phyloP scores from a whole-genome alignment of 2,329 filamentous ascomycete species.

The Claviceps citrina region DNA sequence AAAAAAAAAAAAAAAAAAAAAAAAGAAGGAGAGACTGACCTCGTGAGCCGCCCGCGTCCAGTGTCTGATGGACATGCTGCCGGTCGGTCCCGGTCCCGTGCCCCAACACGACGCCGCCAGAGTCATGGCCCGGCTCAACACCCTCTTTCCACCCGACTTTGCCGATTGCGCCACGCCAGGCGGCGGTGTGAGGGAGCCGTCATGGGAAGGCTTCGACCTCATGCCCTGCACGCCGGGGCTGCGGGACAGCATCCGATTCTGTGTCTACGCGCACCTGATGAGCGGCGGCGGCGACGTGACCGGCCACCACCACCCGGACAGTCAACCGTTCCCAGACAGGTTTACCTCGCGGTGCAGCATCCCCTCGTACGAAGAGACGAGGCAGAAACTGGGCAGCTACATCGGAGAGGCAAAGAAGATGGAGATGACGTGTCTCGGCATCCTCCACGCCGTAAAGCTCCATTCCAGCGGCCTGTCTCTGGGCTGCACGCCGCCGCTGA shows the following conservation, averaged over 20 bases:
- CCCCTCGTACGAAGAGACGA: conserved; percentile 15
- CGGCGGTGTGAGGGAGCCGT: conserved; percentile 7
- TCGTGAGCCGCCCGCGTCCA: too few species aligned
- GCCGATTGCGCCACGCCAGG: conserved; percentile 9
- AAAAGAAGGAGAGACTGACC: background rate
- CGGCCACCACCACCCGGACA: conserved; percentile 8
- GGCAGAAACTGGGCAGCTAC: conserved; percentile 17
- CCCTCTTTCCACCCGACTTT: conserved; percentile 18
- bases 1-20: background rate
- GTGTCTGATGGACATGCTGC: conserved; percentile 3
- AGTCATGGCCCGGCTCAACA: conserved; percentile 22
- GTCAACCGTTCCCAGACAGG: conserved; percentile 15
- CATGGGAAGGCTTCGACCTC: conserved; percentile 12
- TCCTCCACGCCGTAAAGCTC: conserved; percentile 11
- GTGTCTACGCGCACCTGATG: conserved; percentile 20
- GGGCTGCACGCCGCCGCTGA: background rate
- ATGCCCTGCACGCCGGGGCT: conserved; percentile 17
- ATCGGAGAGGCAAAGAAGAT: conserved; percentile 20
- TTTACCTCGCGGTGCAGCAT: conserved; percentile 20
- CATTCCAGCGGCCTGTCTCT: background rate
- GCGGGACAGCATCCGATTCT: conserved; percentile 21
- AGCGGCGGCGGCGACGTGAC: conserved; percentile 9
- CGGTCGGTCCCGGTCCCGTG: conserved; percentile 4
- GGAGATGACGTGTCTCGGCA: conserved; percentile 15
- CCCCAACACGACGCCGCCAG: conserved; percentile 7